A percentile compares a stretch with the other conserved stretches of the same genome.
Conservation (phyloP, 108 stramenopile species). For the Skeletonema tropicum region DNA sequence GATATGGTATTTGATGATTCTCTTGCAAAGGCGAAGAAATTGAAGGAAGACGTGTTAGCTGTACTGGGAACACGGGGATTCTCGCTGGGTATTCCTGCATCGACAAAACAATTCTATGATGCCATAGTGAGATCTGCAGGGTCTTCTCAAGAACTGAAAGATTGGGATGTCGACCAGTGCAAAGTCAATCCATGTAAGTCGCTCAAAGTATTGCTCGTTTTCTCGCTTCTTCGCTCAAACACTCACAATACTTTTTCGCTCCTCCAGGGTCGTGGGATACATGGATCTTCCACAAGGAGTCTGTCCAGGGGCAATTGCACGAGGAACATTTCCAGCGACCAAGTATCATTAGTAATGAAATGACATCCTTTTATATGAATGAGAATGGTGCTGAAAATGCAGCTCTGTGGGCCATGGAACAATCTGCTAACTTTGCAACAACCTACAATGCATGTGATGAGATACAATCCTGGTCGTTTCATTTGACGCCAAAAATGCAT, state of each 20-base stretch:
- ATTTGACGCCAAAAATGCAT: not conserved
- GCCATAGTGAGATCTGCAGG: not conserved
- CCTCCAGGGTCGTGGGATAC: not conserved
- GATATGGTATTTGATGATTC: slow-evolving; percentile 4
- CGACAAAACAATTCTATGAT: not conserved
- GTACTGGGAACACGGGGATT: not conserved
- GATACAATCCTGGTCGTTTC: not conserved
- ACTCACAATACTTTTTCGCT: no score
- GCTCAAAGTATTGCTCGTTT: no score
- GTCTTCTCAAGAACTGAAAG: not conserved
- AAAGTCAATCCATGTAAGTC: not conserved
- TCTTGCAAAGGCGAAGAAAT: not conserved
- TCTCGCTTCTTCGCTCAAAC: no score
- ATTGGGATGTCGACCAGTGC: not conserved
- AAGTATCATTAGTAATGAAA: not conserved
- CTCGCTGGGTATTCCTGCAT: not conserved
- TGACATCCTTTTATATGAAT: slow-evolving; percentile 3
- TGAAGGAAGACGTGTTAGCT: slow-evolving; percentile 1
- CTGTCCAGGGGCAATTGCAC: not conserved
- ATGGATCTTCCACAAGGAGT: not conserved
- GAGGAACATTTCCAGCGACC: not conserved
- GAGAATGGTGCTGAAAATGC: not conserved
- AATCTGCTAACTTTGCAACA: not conserved
- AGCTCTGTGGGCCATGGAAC: not conserved
- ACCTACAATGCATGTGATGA: not conserved